A percentile compares a stretch with the other conserved stretches of the same genome.
These are phyloP conservation scores for Aeminium ludgeri DNA, from an alignment of 495 filamentous ascomycete genomes.

Conservation along the genomic window DNA sequence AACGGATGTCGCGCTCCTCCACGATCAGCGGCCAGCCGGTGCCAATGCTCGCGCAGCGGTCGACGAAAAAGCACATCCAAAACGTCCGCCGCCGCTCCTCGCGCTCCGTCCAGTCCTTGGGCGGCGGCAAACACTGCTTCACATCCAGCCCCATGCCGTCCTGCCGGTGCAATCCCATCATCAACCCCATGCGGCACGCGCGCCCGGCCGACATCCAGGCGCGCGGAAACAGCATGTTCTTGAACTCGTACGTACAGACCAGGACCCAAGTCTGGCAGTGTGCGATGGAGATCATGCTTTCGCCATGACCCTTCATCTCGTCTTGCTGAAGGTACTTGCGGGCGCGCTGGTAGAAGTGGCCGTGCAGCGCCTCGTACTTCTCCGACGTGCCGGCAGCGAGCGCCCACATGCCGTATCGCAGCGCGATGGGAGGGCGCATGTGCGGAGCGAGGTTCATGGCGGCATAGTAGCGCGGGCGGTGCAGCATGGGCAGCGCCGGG, in stretches of 20 bases:
- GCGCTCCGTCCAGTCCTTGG: slow-evolving; percentile 81
- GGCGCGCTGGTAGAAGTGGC: slow-evolving; percentile 72
- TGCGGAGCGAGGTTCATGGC: slow-evolving; percentile 71
- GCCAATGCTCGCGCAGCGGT: slow-evolving; percentile 89
- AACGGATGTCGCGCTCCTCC: slow-evolving; percentile 82
- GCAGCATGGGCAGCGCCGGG: slow-evolving; percentile 69
- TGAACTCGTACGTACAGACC: slow-evolving; percentile 76
- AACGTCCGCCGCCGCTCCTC: slow-evolving; percentile 87
- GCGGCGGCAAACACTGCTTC: slow-evolving; percentile 72
- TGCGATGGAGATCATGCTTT: slow-evolving; percentile 63
- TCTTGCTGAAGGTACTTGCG: slow-evolving; percentile 80
- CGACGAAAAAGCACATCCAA: slow-evolving; percentile 81
- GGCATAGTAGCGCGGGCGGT: slow-evolving; percentile 69
- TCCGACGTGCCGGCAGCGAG: slow-evolving; percentile 68
- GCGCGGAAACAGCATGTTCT: slow-evolving; percentile 92
- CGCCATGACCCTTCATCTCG: slow-evolving; percentile 86
- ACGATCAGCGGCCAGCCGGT: slow-evolving; percentile 94
- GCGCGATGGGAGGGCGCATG: slow-evolving; percentile 69
- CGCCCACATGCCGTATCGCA: slow-evolving; percentile 91
- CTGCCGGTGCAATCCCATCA: slow-evolving; percentile 85
- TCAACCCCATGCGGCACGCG: slow-evolving; percentile 57
- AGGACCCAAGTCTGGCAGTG: slow-evolving; percentile 72
- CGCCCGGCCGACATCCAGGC: slow-evolving; percentile 88
- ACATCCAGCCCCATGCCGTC: slow-evolving; percentile 80
- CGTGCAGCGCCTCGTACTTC: slow-evolving; percentile 57